Conservation (phyloP, 2,329 filamentous ascomycete species). For the Didymella pomorum region DNA sequence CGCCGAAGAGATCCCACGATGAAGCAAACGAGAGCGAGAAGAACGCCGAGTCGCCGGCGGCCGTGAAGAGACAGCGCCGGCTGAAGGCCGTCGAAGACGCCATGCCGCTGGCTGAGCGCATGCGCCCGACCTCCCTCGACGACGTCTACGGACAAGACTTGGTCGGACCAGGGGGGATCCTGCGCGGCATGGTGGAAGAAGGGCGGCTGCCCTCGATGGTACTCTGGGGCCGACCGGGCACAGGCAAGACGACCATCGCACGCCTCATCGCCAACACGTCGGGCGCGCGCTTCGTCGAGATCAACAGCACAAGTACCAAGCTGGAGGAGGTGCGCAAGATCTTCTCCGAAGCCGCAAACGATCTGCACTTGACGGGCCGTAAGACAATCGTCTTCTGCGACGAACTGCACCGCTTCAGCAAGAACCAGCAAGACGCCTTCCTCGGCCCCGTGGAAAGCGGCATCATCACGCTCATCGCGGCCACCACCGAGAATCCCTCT, state of each 20-base stretch:
- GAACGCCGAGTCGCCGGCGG: slow-evolving; percentile 29
- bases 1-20: slow-evolving; percentile 40
- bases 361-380: slow-evolving; percentile 80
- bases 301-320: slow-evolving; percentile 90
- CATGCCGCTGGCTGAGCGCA: slow-evolving; percentile 89
- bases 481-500: slow-evolving; percentile 95
- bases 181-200: slow-evolving; percentile 85
- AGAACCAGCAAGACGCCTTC: slow-evolving; percentile 94
- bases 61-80: slow-evolving; percentile 64
- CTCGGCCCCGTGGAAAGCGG: slow-evolving; percentile 90
- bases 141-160: slow-evolving; percentile 92
- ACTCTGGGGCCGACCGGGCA: slow-evolving; percentile 84
- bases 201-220: slow-evolving; percentile 94
- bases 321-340: slow-evolving; percentile 92
- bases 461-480: slow-evolving; percentile 88
- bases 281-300: slow-evolving; percentile 82
- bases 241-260: slow-evolving; percentile 91
- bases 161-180: slow-evolving; percentile 82
- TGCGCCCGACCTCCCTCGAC: slow-evolving; percentile 84
- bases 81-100: slow-evolving; percentile 68
- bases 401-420: slow-evolving; percentile 92
- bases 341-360: slow-evolving; percentile 82
- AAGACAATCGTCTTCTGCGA: slow-evolving; percentile 98
- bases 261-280: slow-evolving; percentile 85
- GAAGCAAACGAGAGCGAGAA: slow-evolving; percentile 26